phyloP scores from a whole-genome alignment of 2,329 filamentous ascomycete species.

The Didymellaceae sp. region DNA sequence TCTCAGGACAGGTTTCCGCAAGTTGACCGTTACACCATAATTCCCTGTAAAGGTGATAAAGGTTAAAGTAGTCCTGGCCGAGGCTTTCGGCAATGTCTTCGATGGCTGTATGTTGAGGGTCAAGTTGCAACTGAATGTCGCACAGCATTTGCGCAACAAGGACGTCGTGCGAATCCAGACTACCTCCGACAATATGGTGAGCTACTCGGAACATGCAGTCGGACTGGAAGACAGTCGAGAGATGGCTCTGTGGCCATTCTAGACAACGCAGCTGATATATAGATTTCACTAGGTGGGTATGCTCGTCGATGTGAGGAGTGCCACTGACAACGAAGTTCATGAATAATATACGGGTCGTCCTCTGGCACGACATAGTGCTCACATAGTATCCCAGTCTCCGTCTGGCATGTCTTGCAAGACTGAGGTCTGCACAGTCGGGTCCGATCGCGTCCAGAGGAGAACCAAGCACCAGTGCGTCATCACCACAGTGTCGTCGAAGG shows the following conservation, averaged over 20 bases:
- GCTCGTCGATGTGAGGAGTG: not conserved
- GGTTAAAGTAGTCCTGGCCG: not conserved
- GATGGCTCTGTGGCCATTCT: not conserved
- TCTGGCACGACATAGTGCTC: not conserved
- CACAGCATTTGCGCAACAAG: constrained; percentile 21
- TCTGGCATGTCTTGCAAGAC: not conserved
- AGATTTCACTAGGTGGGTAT: constrained; percentile 10
- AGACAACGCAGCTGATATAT: constrained; percentile 2
- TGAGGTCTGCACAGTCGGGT: constrained; percentile 2
- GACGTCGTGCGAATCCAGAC: constrained; percentile 1
- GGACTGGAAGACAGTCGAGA: not conserved
- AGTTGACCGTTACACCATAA: not conserved
- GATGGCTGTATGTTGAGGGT: not conserved
- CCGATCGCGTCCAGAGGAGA: not conserved
- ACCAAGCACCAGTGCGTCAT: not conserved
- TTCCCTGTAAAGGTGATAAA: not conserved
- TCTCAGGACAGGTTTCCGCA: not conserved
- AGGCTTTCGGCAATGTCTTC: not conserved
- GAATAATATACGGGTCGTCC: not conserved
- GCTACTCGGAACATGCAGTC: constrained; percentile 1
- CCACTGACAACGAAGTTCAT: not conserved
- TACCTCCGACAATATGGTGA: not conserved
- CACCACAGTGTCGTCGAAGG: constrained; percentile 1
- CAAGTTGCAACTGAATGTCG: constrained; percentile 17
- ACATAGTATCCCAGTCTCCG: constrained; percentile 5